A percentile compares a stretch with the other conserved stretches of the same genome.
Evolutionary conservation across 176 grass and related monocot genomes (phyloP).

Genomic region (Musa troglodytarum): DNA sequence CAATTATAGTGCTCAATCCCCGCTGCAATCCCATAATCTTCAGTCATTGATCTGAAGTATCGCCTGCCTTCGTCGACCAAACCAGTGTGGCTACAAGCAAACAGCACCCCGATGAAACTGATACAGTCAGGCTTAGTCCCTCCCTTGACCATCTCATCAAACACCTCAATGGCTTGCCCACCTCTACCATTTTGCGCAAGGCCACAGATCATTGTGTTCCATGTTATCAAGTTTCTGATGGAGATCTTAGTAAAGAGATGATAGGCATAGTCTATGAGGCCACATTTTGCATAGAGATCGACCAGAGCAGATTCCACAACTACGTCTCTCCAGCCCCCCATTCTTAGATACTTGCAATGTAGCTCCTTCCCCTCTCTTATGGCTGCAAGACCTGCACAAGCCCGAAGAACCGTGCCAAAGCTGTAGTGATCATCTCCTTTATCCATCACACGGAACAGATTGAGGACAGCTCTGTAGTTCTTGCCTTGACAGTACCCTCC

Average conservation of each 20-base stretch:
- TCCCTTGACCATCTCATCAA: constrained; percentile 48
- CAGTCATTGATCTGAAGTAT: constrained; percentile 58
- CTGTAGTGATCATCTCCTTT: constrained; percentile 37
- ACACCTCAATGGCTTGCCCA: constrained; percentile 37
- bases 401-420: constrained; percentile 52
- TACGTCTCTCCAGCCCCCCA: constrained; percentile 37
- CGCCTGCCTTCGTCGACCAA: constrained; percentile 59
- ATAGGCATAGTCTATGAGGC: constrained; percentile 48
- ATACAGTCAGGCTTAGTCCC: constrained; percentile 49
- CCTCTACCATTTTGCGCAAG: constrained; percentile 76
- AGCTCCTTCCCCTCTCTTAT: constrained; percentile 61
- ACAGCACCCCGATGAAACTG: constrained; percentile 71
- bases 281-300: constrained; percentile 84
- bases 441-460: constrained; percentile 52
- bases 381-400: constrained; percentile 50
- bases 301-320: constrained; percentile 66
- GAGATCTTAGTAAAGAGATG: constrained; percentile 45
- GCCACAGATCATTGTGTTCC: constrained; percentile 88
- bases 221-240: constrained; percentile 55
- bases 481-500: constrained; percentile 58
- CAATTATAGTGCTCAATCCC: constrained; percentile 81
- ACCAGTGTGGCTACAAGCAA: constrained; percentile 65
- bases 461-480: constrained; percentile 38
- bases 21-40: constrained; percentile 38
- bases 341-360: constrained; percentile 61